Percentiles rank a stretch among this genome's conserved stretches.
phyloP scores from a whole-genome alignment of 371 early-diverging fungal species.

The Mortierella sp. region DNA sequence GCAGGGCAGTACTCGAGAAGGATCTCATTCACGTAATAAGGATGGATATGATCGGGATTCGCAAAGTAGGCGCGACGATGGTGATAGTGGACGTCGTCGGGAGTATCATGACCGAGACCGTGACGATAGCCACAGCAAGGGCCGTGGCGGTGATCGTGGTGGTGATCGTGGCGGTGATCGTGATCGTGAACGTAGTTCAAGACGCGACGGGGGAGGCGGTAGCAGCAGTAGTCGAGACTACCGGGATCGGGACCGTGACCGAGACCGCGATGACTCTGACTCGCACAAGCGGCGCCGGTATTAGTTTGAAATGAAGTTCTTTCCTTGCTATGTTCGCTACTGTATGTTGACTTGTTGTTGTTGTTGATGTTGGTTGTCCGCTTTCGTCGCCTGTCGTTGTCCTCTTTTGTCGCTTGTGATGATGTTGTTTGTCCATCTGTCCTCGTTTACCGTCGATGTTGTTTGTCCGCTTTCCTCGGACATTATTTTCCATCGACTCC shows the following conservation, averaged over 20 bases:
- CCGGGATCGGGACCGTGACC: constrained; percentile 20
- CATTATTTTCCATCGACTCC: no score
- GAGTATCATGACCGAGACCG: constrained; percentile 27
- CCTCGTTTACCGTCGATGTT: no score
- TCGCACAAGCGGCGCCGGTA: constrained; percentile 38
- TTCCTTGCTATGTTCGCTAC: neutral
- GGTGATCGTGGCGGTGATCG: neutral
- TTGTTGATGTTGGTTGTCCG: neutral
- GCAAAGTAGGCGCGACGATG: neutral
- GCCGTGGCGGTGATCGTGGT: neutral
- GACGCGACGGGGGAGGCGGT: constrained; percentile 12
- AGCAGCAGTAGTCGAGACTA: constrained; percentile 9
- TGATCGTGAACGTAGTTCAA: neutral
- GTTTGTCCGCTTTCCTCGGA: no score
- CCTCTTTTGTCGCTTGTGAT: no score
- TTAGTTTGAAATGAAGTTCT: constrained; percentile 4
- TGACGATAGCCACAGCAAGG: neutral
- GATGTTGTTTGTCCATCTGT: no score
- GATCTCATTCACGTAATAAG: neutral
- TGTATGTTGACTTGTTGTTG: no score
- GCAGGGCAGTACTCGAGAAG: constrained; percentile 18
- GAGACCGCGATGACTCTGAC: constrained; percentile 22
- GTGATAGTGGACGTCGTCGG: constrained; percentile 10
- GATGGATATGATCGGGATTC: constrained; percentile 9
- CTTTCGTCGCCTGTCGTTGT: neutral